Evolutionary conservation across 345 rosid species (phyloP).

Genomic region (Mangifera indica): DNA sequence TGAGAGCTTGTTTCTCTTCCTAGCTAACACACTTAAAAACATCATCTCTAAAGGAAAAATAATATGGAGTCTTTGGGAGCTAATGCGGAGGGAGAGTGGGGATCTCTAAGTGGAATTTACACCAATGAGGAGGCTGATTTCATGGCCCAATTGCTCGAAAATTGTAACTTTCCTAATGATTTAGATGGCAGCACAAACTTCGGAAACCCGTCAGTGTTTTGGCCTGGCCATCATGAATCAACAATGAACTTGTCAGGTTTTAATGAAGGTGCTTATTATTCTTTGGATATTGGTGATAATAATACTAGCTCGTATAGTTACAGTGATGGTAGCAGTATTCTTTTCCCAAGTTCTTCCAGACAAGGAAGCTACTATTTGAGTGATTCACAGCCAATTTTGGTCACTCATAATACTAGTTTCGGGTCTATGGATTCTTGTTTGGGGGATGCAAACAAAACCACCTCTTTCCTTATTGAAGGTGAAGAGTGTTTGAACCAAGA

Average conservation of each 20-base stretch:
- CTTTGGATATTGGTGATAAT: too few species aligned
- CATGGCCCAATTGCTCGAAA: slow-evolving; percentile 60
- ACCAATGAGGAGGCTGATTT: slow-evolving; percentile 69
- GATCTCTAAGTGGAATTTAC: slow-evolving; percentile 45
- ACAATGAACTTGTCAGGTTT: slow-evolving; percentile 26
- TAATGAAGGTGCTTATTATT: neutral
- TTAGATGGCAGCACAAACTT: slow-evolving; percentile 6
- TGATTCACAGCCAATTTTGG: slow-evolving; percentile 32
- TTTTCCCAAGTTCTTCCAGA: slow-evolving; percentile 34
- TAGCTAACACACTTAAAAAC: neutral
- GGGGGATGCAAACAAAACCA: slow-evolving; percentile 40
- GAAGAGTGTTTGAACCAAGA: slow-evolving; percentile 34
- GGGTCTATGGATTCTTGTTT: slow-evolving; percentile 37
- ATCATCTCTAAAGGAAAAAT: neutral
- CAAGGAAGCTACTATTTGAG: slow-evolving; percentile 33
- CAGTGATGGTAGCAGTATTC: slow-evolving; percentile 29
- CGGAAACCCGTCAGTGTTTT: slow-evolving; percentile 22
- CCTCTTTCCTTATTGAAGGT: slow-evolving; percentile 43
- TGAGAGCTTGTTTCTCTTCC: neutral
- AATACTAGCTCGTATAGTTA: slow-evolving; percentile 21
- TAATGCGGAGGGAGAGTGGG: slow-evolving; percentile 55
- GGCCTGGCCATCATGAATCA: slow-evolving; percentile 46
- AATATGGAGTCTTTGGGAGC: slow-evolving; percentile 49
- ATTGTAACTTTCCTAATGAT: slow-evolving; percentile 27
- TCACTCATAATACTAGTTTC: slow-evolving; percentile 24